Conservation (phyloP, 495 filamentous ascomycete genomes). For the Apiosordaria backusii region DNA sequence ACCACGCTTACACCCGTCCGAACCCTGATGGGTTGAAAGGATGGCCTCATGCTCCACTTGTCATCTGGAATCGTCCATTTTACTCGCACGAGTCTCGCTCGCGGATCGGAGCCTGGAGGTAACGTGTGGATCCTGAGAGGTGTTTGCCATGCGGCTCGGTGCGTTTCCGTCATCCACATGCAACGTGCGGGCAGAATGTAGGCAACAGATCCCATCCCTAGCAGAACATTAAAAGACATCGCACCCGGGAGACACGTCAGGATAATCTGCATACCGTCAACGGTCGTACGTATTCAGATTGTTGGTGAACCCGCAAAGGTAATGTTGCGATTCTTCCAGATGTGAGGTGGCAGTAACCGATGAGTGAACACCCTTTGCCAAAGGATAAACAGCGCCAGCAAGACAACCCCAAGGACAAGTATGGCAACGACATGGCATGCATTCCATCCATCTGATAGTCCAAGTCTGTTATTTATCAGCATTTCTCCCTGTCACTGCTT, state of each 20-base stretch:
- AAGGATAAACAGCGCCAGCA: conserved; percentile 54
- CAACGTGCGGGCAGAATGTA: neutral
- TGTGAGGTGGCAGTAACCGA: conserved; percentile 54
- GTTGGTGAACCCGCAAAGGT: conserved; percentile 49
- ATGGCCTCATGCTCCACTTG: neutral
- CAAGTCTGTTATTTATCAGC: conserved; percentile 37
- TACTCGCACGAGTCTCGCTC: neutral
- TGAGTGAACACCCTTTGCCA: conserved; percentile 55
- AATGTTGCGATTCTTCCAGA: conserved; percentile 53
- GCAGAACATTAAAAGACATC: conserved; percentile 49
- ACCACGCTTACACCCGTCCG: neutral
- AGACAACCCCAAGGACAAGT: conserved; percentile 53
- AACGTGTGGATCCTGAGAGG: neutral
- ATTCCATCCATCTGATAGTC: conserved; percentile 55
- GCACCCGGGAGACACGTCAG: conserved; percentile 50
- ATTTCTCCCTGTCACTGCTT: neutral
- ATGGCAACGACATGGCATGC: conserved; percentile 59
- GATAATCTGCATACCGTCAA: conserved; percentile 46
- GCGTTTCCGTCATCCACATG: neutral
- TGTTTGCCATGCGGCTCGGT: neutral
- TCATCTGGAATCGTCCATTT: neutral
- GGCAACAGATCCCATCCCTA: too few species aligned
- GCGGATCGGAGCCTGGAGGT: neutral
- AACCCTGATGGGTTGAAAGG: neutral
- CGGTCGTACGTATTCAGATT: too few species aligned